A percentile compares a stretch with the other conserved stretches of the same genome.
Evolutionary conservation across 345 rosid species (phyloP).

Genomic region (Arabidopsis arenosa): DNA sequence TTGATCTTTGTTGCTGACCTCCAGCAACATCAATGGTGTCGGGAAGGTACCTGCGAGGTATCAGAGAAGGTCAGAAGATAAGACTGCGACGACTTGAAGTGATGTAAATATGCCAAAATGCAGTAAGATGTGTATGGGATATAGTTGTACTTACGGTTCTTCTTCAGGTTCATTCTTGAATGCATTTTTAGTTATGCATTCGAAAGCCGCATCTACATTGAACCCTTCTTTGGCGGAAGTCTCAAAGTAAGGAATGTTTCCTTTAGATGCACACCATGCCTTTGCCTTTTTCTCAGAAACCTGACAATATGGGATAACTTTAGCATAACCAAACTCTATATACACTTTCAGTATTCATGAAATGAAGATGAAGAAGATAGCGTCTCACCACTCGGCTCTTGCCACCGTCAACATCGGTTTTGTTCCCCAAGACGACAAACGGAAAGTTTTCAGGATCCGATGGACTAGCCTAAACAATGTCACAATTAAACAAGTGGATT

Average conservation of each 20-base stretch:
- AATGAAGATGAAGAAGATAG: conserved; percentile 12
- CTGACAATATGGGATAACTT: conserved; percentile 40
- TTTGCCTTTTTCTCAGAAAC: conserved; percentile 92
- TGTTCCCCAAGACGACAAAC: conserved; percentile 86
- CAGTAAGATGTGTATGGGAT: neutral
- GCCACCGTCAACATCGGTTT: conserved; percentile 83
- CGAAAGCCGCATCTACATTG: conserved; percentile 86
- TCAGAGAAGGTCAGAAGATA: conserved; percentile 3
- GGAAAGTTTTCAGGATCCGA: conserved; percentile 90
- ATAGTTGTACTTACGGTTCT: conserved; percentile 62
- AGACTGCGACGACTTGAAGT: neutral
- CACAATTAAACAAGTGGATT: neutral
- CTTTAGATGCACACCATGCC: conserved; percentile 96
- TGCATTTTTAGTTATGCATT: conserved; percentile 84
- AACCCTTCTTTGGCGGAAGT: conserved; percentile 94
- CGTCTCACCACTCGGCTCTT: conserved; percentile 85
- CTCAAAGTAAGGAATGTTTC: conserved; percentile 90
- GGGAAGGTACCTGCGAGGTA: conserved; percentile 61
- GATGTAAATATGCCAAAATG: neutral
- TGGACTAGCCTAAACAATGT: conserved; percentile 71
- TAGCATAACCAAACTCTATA: conserved; percentile 12
- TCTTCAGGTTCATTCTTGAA: conserved; percentile 91
- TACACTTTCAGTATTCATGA: neutral
- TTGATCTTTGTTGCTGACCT: conserved; percentile 63
- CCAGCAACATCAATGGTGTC: conserved; percentile 76